Evolutionary conservation across 352 stramenopile species (phyloP).

Genomic region (Pythium aristosporum): DNA sequence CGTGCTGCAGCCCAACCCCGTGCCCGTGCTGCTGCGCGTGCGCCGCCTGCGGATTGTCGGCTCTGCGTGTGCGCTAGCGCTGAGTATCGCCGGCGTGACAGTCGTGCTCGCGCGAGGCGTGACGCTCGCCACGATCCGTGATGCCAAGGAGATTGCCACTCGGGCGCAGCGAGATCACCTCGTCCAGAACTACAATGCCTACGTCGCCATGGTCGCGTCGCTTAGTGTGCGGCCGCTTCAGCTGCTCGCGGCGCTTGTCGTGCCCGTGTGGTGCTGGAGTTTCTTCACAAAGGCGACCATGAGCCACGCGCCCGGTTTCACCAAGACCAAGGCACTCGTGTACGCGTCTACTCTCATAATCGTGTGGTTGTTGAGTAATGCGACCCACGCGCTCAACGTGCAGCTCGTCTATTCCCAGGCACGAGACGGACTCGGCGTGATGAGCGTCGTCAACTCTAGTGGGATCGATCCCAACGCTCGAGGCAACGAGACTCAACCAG

Average conservation of each 20-base stretch:
- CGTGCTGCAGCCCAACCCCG: slow-evolving; percentile 25
- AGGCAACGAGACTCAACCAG: background rate
- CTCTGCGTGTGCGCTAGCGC: background rate
- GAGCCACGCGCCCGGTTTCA: slow-evolving; percentile 29
- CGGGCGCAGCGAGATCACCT: slow-evolving; percentile 8
- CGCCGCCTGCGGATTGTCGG: slow-evolving; percentile 14
- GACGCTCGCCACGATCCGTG: slow-evolving; percentile 11
- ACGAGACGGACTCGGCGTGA: background rate
- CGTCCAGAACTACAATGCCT: slow-evolving; percentile 35
- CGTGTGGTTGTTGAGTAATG: slow-evolving; percentile 65
- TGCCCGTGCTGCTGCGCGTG: slow-evolving; percentile 28
- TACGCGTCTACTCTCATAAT: slow-evolving; percentile 31
- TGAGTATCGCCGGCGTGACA: slow-evolving; percentile 11
- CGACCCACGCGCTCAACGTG: slow-evolving; percentile 56
- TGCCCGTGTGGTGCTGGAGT: slow-evolving; percentile 53
- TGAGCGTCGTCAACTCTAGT: slow-evolving; percentile 5
- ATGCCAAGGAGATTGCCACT: slow-evolving; percentile 1
- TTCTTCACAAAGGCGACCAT: slow-evolving; percentile 56
- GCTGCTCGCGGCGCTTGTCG: slow-evolving; percentile 39
- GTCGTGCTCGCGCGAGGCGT: slow-evolving; percentile 10
- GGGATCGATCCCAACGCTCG: background rate
- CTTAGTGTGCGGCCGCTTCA: slow-evolving; percentile 50
- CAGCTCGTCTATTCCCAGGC: slow-evolving; percentile 28
- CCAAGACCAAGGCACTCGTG: slow-evolving; percentile 27
- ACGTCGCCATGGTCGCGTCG: slow-evolving; percentile 35